Evolutionary conservation across 352 stramenopile species (phyloP), one percentile per base, ranked within the genome.

Genomic region (Phytophthora macrochlamydospora): DNA sequence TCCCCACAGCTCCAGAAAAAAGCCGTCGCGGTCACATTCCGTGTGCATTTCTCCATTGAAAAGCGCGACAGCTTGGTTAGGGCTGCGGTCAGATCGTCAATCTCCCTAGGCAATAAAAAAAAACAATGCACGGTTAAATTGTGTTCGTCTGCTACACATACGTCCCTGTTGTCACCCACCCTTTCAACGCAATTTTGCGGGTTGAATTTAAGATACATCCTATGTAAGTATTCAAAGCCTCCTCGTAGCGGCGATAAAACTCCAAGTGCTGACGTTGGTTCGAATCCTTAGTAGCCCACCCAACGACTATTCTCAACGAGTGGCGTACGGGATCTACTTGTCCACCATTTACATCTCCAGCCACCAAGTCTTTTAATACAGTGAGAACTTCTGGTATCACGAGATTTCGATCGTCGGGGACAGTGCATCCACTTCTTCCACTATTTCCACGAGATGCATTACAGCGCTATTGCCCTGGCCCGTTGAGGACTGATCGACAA

Each of bases 341-440:
- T 6, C 13, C 7, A 12, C 35, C 42, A 38, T 48, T 24, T 7
- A 44, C 32, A 51, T 69, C 56, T 8, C 62, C 30, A 40, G 55
- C 40, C n/a, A 69, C 29, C 18, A 53, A 54, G 2, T 56, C 32
- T 65, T 65, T 60, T 30, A 65, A 18, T 7, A 31, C 55, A 9
- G 40, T 4, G 14, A 65, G 2, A n/a, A 60, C 3, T 7, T 69
- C 62, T 13, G 40, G n/a, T 14, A 65, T 59, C 31, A 69, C 49
- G 13, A 59, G 62, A 24, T 35, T 32, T n/a, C 49, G 40, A 12
- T 56, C 45, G 7, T 31, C 4, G 4, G 12, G 48, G 54, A 18
- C 18, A 69, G 33, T 3, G 40, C 40, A 35, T 64, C 28, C 13
- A 59, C 31, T 0, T 59, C 38, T 40, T 69, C 55, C 13, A 63